These are phyloP conservation scores for Musa balbisiana DNA, from an alignment of 202 grass and related monocot species.

Conservation along the genomic window DNA sequence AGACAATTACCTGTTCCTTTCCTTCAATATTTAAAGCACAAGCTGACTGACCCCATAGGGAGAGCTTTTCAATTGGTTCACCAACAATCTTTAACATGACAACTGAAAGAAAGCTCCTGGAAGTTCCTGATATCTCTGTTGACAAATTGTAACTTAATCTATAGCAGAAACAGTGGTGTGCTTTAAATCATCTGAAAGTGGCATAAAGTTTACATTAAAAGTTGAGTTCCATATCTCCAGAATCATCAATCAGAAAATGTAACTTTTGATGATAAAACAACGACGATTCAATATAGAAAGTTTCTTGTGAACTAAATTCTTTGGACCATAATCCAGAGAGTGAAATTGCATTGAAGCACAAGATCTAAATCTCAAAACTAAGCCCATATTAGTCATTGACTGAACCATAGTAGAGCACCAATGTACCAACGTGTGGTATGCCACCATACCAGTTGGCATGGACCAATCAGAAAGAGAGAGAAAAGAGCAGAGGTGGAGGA, in stretches of 20 bases:
- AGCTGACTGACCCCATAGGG: conserved; percentile 86
- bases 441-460: no score
- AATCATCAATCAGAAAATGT: conserved; percentile 3
- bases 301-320: no score
- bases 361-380: no score
- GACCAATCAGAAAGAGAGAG: no score
- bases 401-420: no score
- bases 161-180: conserved; percentile 21
- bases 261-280: neutral
- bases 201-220: conserved; percentile 1
- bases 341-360: no score
- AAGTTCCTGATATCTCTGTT: conserved; percentile 27
- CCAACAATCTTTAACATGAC: conserved; percentile 49
- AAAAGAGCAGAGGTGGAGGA: no score
- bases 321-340: no score
- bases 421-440: no score
- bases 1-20: conserved; percentile 48
- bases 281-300: neutral
- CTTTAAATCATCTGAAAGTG: conserved; percentile 27
- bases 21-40: conserved; percentile 34
- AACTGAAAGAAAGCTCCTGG: conserved; percentile 34
- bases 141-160: conserved; percentile 47
- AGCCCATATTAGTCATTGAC: no score
- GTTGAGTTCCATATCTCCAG: conserved; percentile 2
- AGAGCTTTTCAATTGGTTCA: conserved; percentile 76